A percentile compares a stretch with the other conserved stretches of the same genome.
Evolutionary conservation across 306 rosid genomes (phyloP).

Genomic region (Dryas alaskensis): DNA sequence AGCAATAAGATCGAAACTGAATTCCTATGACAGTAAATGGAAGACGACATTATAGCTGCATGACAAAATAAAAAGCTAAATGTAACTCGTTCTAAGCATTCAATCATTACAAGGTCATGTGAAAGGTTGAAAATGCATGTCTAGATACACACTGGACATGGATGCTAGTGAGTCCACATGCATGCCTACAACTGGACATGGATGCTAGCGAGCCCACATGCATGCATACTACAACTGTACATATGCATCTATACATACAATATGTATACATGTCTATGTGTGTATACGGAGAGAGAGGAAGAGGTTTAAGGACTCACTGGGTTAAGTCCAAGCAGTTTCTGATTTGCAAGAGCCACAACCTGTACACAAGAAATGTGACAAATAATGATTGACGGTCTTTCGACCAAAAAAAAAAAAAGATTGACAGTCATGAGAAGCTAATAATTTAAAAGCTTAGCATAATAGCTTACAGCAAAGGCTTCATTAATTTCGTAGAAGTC

Average conservation of each 20-base stretch:
- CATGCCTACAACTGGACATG: not conserved
- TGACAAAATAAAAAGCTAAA: not conserved
- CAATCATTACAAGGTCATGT: not conserved
- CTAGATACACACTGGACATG: not conserved
- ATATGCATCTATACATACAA: not conserved
- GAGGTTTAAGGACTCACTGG: constrained; percentile 49
- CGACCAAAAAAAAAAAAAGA: not conserved
- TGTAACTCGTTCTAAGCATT: not conserved
- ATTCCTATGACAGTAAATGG: not conserved
- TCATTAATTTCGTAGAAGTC: constrained; percentile 93
- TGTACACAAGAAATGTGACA: constrained; percentile 28
- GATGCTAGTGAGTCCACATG: too few species aligned
- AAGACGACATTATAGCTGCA: not conserved
- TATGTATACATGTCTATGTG: too few species aligned
- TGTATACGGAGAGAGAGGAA: not conserved
- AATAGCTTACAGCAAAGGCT: constrained; percentile 82
- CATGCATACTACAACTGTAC: too few species aligned
- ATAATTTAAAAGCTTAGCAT: constrained; percentile 4
- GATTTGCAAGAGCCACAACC: constrained; percentile 98
- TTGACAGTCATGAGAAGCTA: constrained; percentile 17
- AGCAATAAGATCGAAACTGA: not conserved
- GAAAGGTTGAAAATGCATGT: not conserved
- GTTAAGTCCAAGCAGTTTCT: constrained; percentile 82
- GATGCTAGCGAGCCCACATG: too few species aligned
- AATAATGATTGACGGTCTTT: constrained; percentile 15